These are phyloP conservation scores for Dicorynia guianensis DNA, from an alignment of 306 rosid species.

Conservation along the genomic window DNA sequence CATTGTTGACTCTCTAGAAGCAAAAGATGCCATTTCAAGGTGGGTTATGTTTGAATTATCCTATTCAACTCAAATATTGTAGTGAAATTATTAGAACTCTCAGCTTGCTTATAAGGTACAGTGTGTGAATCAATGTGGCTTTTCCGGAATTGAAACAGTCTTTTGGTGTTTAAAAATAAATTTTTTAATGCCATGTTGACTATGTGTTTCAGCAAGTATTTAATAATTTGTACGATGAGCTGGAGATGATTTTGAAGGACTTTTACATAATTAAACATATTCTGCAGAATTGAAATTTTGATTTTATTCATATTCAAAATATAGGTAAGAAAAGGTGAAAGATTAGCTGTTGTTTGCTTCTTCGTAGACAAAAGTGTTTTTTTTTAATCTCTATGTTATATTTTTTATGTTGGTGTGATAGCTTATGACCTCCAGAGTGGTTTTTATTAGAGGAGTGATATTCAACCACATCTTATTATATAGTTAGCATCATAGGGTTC, in stretches of 20 bases:
- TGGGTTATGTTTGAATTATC: constrained; percentile 47
- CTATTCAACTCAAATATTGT: constrained; percentile 22
- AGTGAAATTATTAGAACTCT: constrained; percentile 31
- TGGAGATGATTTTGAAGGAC: constrained; percentile 33
- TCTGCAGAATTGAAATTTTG: not conserved
- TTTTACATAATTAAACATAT: constrained; percentile 35
- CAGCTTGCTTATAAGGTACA: constrained; percentile 15
- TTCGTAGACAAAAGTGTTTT: not conserved
- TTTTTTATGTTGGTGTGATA: not conserved
- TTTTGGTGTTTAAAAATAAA: constrained; percentile 8
- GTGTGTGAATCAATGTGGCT: constrained; percentile 9
- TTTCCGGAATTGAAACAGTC: constrained; percentile 24
- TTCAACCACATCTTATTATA: constrained; percentile 28
- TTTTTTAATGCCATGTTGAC: constrained; percentile 2
- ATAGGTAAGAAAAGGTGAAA: not conserved
- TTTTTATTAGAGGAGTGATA: constrained; percentile 11
- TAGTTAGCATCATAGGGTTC: not conserved
- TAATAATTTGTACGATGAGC: constrained; percentile 26
- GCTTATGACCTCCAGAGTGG: not conserved
- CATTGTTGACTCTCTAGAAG: constrained; percentile 79
- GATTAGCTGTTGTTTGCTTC: constrained; percentile 11
- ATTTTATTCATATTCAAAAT: not conserved
- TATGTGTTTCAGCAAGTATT: constrained; percentile 14
- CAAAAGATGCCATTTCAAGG: constrained; percentile 82
- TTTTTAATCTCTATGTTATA: not conserved